Base-by-base conservation (phyloP, 805 yeast species). In the Starmerella powellii region DNA sequence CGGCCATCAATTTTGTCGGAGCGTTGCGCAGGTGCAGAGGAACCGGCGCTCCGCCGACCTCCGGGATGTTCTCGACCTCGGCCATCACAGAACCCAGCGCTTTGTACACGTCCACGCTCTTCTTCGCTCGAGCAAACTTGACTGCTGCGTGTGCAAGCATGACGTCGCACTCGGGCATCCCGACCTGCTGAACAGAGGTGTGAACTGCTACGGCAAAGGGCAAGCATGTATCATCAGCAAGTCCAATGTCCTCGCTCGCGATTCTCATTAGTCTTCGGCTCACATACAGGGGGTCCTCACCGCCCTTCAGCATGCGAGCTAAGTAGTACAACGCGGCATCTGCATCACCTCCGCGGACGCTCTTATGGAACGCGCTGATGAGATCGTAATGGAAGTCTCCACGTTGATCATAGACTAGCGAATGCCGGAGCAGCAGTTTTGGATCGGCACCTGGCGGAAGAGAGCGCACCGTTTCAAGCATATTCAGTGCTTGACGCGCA, bases 311-410 rank as follows among this genome's bases (percentile, higher is more conserved):
- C 98, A 91, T 91, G 37, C 86, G 69, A 0, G 78, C 88, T 17
- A 91, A 63, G 56, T 91, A 91, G 58, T 78, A 87, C 46, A 91
- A 63, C 0, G 97, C 78, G 0, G 96, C 97, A 63, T 91, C 84
- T 0, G 87, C 79, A 54, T 88, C 79, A 0, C 83, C 72, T 0
- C 99, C 99, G 44, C 99, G 68, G 0, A 91, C 73, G 0, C 94
- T 74, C 56, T 91, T 91, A 63, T 91, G 99, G 51, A 91, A 81
- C 1, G 98, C 98, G 12, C 94, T 82, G 6, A 91, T 91, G 1
- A 94, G 75, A 58, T 91, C 99, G 60, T 91, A 91, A 59, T 91
- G 98, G 4, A 76, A 74, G 53, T 91, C 98, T 1, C 96, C 96
- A 27, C 75, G 77, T 36, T 83, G 68, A 59, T 91, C 97, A 57